Percentiles rank a stretch among this genome's conserved stretches.
These are phyloP conservation scores for Viridothelium virens DNA, from an alignment of 495 filamentous ascomycete species.

Conservation along the genomic window DNA sequence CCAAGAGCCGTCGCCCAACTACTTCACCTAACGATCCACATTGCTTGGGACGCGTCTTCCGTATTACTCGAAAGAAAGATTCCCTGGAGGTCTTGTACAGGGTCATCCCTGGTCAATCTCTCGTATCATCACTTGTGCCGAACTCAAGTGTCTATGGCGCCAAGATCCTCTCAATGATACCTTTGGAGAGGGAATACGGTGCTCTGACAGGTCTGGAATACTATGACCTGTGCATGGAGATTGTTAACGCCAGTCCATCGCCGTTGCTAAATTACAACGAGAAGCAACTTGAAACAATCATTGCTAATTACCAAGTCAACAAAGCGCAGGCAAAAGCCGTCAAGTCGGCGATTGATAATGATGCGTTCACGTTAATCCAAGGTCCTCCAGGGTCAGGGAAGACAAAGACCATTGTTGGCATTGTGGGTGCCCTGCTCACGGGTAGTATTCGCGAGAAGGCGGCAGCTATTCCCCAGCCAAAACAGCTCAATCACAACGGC, in stretches of 20 bases:
- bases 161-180: conserved; percentile 79
- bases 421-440: conserved; percentile 80
- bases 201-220: conserved; percentile 83
- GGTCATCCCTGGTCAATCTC: conserved; percentile 56
- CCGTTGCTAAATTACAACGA: conserved; percentile 72
- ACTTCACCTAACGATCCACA: conserved; percentile 57
- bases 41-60: conserved; percentile 76
- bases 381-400: conserved; percentile 95
- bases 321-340: conserved; percentile 87
- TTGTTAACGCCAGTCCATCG: conserved; percentile 79
- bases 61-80: conserved; percentile 69
- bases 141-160: conserved; percentile 61
- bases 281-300: conserved; percentile 56
- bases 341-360: conserved; percentile 82
- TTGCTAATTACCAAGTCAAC: conserved; percentile 74
- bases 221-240: conserved; percentile 89
- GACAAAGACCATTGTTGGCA: conserved; percentile 95
- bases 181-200: conserved; percentile 90
- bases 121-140: conserved; percentile 46
- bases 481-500: conserved; percentile 13
- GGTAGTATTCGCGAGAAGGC: conserved; percentile 39
- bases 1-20: conserved; percentile 58
- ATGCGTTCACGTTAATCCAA: conserved; percentile 92
- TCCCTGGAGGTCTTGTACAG: conserved; percentile 76
- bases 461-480: conserved; percentile 27